Base-by-base conservation (phyloP, 371 early-diverging fungal species). In the Nematocida sp. region DNA sequence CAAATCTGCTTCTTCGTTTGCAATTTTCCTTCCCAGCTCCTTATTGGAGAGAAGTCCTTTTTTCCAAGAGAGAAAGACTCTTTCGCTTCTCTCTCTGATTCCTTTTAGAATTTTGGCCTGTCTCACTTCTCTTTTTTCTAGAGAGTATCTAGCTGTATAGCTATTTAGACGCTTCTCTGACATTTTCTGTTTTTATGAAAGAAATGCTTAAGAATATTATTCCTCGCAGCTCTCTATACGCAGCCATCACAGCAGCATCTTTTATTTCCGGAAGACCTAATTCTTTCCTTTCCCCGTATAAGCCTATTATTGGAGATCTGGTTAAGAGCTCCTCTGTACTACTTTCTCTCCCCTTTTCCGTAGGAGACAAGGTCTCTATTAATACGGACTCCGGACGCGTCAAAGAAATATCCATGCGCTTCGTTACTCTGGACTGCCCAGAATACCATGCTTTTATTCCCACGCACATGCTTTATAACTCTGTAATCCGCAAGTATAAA, bases 301-400 rank as follows among this genome's bases (percentile, higher is more conserved):
- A 51, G 35, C 56, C 69, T 38, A 47, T 68, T 13, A 9, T 68
- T 3, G 1, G 9, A 1, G 69, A 68, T 68, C 3, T 60, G 36
- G 23, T 30, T 38, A 55, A 57, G 39, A 33, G 56, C 26, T 38
- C 59, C 32, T 42, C 60, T 40, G 23, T 68, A 7, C 25, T 68
- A 7, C 7, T 60, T 13, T 18, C 11, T 45, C 30, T 48, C 3
- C 69, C 69, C 9, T 25, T 68, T 55, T 42, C 59, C 1, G 51
- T 68, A 7, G 69, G 69, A 16, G 69, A 68, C 51, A 33, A 32
- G 4, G 59, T 68, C 9, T 23, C 45, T 28, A 68, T 68, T 35
- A 57, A 55, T 35, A 35, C 69, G 9, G 4, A n/a, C 20, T n/a
- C 59, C 16, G 69, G 69, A 28, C 55, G 45, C 0, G 60, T 68